A percentile compares a stretch with the other conserved stretches of the same genome.
Conservation (phyloP, 768 basidiomycete species). For the Tephrocybe sp. region DNA sequence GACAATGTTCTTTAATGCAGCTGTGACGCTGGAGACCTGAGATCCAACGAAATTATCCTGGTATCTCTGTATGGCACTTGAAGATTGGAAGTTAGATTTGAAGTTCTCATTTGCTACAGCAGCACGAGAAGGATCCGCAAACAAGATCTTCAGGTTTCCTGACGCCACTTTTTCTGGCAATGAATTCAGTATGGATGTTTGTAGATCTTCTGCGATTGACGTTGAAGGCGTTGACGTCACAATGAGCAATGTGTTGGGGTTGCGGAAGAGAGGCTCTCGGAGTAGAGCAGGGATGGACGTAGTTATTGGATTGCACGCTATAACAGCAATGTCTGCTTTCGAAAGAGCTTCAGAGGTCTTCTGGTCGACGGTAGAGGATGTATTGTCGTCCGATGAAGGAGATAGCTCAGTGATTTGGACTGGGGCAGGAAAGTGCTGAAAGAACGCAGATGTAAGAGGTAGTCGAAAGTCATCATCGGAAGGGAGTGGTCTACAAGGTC, state of each 20-base stretch:
- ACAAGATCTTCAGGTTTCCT: conserved; percentile 33
- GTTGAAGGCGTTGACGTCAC: conserved; percentile 32
- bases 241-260: conserved; percentile 46
- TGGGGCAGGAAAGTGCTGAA: conserved; percentile 53
- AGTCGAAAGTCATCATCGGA: conserved; percentile 21
- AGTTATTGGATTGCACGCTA: conserved; percentile 62
- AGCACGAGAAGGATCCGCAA: conserved; percentile 62
- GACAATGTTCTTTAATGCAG: conserved; percentile 32
- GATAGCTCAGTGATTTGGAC: conserved; percentile 47
- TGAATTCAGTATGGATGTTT: conserved; percentile 5
- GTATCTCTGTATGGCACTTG: conserved; percentile 58
- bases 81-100: conserved; percentile 42
- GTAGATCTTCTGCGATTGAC: conserved; percentile 11
- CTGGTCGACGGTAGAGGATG: neutral
- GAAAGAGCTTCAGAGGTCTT: conserved; percentile 23
- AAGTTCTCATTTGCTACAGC: conserved; percentile 51
- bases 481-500: conserved; percentile 8
- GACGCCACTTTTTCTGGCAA: conserved; percentile 17
- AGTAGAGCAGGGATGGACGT: conserved; percentile 44
- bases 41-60: conserved; percentile 64
- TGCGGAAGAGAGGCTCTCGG: conserved; percentile 28
- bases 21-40: conserved; percentile 49
- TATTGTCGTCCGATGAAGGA: conserved; percentile 10
- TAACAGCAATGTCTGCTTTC: conserved; percentile 61
- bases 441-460: conserved; percentile 47